Evolutionary conservation across 768 basidiomycete species (phyloP).

Genomic region (Calocera cornea): DNA sequence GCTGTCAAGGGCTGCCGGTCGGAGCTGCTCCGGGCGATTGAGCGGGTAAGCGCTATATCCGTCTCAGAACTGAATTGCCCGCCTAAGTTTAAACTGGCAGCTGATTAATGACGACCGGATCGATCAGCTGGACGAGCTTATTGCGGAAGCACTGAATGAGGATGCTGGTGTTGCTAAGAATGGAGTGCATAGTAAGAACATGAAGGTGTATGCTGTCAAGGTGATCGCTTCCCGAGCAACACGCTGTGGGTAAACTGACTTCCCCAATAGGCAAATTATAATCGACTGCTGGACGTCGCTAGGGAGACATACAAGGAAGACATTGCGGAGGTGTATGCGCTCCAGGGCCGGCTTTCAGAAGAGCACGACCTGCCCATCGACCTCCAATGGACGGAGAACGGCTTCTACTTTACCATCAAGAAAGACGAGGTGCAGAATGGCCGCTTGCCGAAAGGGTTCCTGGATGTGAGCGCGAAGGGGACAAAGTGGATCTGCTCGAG

Average conservation of each 20-base stretch:
- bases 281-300: slow-evolving; percentile 82
- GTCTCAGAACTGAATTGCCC: neutral
- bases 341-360: slow-evolving; percentile 46
- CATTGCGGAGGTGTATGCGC: slow-evolving; percentile 67
- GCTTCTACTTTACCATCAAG: slow-evolving; percentile 57
- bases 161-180: slow-evolving; percentile 28
- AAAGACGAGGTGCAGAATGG: slow-evolving; percentile 45
- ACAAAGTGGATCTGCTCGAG: slow-evolving; percentile 65
- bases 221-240: slow-evolving; percentile 21
- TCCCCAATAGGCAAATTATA: slow-evolving; percentile 47
- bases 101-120: slow-evolving; percentile 67
- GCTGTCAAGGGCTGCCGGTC: slow-evolving; percentile 47
- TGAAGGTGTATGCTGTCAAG: slow-evolving; percentile 80
- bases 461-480: slow-evolving; percentile 52
- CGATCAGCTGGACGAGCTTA: slow-evolving; percentile 42
- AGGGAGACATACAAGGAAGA: slow-evolving; percentile 92
- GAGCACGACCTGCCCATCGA: slow-evolving; percentile 50
- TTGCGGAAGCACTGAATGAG: slow-evolving; percentile 60
- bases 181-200: slow-evolving; percentile 29
- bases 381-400: slow-evolving; percentile 51
- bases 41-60: slow-evolving; percentile 33
- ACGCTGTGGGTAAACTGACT: neutral
- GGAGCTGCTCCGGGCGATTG: slow-evolving; percentile 47
- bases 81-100: slow-evolving; percentile 26
- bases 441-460: slow-evolving; percentile 52